A percentile compares a stretch with the other conserved stretches of the same genome.
phyloP scores from a whole-genome alignment of 2,329 filamentous ascomycete species.

The Nannizziopsis barbatae region DNA sequence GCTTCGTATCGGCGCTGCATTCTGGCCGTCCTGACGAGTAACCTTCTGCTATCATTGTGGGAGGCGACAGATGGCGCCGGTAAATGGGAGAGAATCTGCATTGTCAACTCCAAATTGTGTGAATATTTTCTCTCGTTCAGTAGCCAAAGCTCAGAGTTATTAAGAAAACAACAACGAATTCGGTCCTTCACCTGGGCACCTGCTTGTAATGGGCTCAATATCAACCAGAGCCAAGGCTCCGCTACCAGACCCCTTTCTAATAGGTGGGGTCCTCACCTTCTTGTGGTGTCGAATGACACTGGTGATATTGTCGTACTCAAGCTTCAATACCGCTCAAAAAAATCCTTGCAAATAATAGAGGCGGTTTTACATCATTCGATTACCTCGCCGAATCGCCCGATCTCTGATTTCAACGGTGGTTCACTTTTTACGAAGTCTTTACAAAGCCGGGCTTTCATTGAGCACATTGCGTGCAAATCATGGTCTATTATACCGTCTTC shows the following conservation, averaged over 20 bases:
- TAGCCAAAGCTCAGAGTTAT: constrained; percentile 16
- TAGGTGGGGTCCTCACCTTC: constrained; percentile 27
- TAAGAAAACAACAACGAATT: constrained; percentile 26
- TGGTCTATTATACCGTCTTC: constrained; percentile 18
- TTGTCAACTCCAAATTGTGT: constrained; percentile 43
- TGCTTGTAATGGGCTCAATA: neutral
- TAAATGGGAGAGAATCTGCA: constrained; percentile 42
- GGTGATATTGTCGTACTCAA: constrained; percentile 28
- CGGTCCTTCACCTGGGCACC: constrained; percentile 35
- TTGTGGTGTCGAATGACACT: constrained; percentile 31
- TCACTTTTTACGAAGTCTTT: constrained; percentile 26
- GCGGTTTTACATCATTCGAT: constrained; percentile 22
- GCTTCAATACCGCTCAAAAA: neutral
- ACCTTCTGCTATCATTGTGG: constrained; percentile 47
- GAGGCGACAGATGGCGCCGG: constrained; percentile 37
- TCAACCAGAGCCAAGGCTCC: neutral
- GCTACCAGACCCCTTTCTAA: constrained; percentile 5
- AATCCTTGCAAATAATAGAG: constrained; percentile 18
- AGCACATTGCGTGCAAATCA: constrained; percentile 25
- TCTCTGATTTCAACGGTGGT: constrained; percentile 17
- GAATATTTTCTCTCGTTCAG: constrained; percentile 27
- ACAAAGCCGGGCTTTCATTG: constrained; percentile 19
- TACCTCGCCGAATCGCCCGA: constrained; percentile 4
- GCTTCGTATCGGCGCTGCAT: constrained; percentile 44
- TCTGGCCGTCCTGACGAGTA: constrained; percentile 47